These are phyloP conservation scores for Usnea hakonensis DNA, from an alignment of 495 filamentous ascomycete genomes.

Conservation along the genomic window DNA sequence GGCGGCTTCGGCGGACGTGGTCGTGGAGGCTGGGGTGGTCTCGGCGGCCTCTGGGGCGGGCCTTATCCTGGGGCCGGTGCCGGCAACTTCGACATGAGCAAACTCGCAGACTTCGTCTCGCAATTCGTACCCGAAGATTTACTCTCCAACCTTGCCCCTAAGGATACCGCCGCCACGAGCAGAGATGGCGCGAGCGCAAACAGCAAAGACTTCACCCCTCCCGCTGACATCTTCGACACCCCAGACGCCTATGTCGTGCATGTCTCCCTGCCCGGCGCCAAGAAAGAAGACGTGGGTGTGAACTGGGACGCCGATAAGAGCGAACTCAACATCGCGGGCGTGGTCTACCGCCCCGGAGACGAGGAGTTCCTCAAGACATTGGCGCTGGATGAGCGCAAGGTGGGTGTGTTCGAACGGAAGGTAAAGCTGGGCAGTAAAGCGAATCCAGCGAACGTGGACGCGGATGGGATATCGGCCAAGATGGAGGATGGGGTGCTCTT, in stretches of 20 bases:
- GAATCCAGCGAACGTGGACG: conserved; percentile 55
- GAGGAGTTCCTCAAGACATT: conserved; percentile 64
- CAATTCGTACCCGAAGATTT: conserved; percentile 33
- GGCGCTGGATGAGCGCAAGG: conserved; percentile 55
- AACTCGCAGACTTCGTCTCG: conserved; percentile 24
- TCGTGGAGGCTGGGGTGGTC: conserved; percentile 17
- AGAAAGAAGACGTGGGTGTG: conserved; percentile 69
- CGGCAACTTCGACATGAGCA: conserved; percentile 34
- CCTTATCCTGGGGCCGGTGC: conserved; percentile 15
- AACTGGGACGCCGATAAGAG: conserved; percentile 63
- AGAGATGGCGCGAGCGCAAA: conserved; percentile 23
- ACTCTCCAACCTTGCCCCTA: conserved; percentile 17
- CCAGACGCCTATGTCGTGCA: conserved; percentile 56
- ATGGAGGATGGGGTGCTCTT: conserved; percentile 61
- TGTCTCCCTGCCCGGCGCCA: conserved; percentile 65
- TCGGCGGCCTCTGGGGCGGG: conserved; percentile 19
- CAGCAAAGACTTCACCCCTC: conserved; percentile 52
- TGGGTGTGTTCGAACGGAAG: conserved; percentile 67
- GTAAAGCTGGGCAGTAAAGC: conserved; percentile 48
- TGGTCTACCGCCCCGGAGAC: conserved; percentile 61
- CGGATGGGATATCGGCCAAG: conserved; percentile 60
- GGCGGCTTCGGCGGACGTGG: conserved; percentile 21
- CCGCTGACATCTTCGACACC: conserved; percentile 66
- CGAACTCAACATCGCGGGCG: conserved; percentile 57
- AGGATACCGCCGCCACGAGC: conserved; percentile 27